Evolutionary conservation across 805 yeast species (phyloP), one percentile per base, ranked within the genome.

Genomic region (Zygoascus biomembranicola): DNA sequence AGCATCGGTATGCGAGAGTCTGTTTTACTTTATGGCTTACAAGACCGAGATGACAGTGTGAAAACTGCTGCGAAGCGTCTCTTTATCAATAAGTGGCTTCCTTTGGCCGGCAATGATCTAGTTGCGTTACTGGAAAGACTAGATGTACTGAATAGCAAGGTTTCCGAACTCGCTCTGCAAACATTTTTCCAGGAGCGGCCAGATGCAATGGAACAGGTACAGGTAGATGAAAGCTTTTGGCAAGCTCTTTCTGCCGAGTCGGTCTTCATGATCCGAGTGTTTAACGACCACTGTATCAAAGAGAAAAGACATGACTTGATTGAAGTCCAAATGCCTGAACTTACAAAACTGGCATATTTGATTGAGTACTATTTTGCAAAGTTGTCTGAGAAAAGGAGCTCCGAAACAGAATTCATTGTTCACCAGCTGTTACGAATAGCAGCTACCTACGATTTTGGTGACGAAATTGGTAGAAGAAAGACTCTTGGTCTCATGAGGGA

Each of bases 391-490:
- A 62, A 63, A 14, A 13, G 42, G 18, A 32, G 16, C 37, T 16
- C 31, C 8, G 41, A 23, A n/a, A 42, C 16, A n/a, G 90, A 86
- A 57, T 90, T 82, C 63, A 79, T 90, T 47, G 76, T 90, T 43
- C 81, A 81, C 54, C 96, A 94, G 66, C 67, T 92, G 19, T 65
- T 92, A 41, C 67, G 72, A 9, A 77, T 88, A 28, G 84, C 90
- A 0, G 77, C 77, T 31, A 78, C 79, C 41, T 85, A 85, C 63
- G 98, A 94, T 66, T 89, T 81, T 63, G 84, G 89, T 61, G 97
- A 94, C 71, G 96, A 90, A 67, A 78, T 86, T 47, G 97, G 97
- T 19, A 79, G 97, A 63, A 77, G 96, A 66, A 81, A 81, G 46
- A 81, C 89, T 80, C 69, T 86, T 42, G 76, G 73, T 32, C 74